Evolutionary conservation across 2,329 filamentous ascomycete species (phyloP).

Genomic region (Monosporascus cannonballus): DNA sequence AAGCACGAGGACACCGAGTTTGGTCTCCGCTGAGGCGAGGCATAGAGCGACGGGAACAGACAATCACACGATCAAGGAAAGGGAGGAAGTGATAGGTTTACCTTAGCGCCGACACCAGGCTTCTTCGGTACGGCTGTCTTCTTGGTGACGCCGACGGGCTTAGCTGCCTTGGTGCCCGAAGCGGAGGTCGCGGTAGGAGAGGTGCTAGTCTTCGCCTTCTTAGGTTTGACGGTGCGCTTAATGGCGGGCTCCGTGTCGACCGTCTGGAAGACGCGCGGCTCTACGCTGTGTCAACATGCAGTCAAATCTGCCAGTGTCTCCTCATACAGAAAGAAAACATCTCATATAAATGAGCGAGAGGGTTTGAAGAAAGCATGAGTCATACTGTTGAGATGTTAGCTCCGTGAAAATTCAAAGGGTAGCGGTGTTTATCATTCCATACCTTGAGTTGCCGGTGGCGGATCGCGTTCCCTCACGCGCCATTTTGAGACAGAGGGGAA

Average conservation of each 20-base stretch:
- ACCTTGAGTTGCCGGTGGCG: constrained; percentile 41
- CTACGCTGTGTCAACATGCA: background rate
- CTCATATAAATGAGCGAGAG: background rate
- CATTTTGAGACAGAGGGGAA: constrained; percentile 26
- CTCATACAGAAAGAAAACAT: background rate
- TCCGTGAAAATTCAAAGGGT: background rate
- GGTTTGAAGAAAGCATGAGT: background rate
- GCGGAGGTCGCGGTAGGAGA: constrained; percentile 9
- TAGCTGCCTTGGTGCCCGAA: constrained; percentile 18
- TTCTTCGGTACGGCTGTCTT: constrained; percentile 27
- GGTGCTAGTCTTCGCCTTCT: constrained; percentile 13
- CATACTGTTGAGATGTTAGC: background rate
- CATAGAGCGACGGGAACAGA: too few species aligned
- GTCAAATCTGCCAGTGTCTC: background rate
- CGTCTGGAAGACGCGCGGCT: constrained; percentile 44
- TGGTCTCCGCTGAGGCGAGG: too few species aligned
- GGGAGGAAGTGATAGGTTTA: constrained; percentile 8
- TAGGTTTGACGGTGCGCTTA: constrained; percentile 32
- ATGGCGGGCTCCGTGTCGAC: constrained; percentile 42
- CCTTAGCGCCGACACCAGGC: constrained; percentile 24
- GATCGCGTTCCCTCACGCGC: constrained; percentile 47
- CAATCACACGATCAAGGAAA: background rate
- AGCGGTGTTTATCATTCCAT: background rate
- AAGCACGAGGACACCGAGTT: too few species aligned
- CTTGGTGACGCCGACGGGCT: constrained; percentile 27